Evolutionary conservation across 1,139 yeast genomes (phyloP), one percentile per base, ranked within the genome.

Genomic region (Blastobotrys apis): DNA sequence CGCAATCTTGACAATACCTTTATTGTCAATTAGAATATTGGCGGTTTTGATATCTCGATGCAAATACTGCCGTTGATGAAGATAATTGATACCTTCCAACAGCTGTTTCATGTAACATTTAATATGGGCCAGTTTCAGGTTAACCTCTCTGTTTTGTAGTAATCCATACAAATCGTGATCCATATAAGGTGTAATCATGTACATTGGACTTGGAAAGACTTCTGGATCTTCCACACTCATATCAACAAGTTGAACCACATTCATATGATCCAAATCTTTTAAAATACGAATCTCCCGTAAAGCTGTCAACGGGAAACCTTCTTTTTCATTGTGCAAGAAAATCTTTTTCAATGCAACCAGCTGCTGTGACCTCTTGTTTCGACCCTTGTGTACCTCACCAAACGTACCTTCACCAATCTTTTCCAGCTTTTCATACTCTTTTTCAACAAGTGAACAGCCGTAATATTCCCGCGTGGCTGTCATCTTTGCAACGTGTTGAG

Each of bases 11-110:
- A 92, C 71, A 9, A 80, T 70, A 0, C 98, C 98, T 41, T 73
- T 68, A 47, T 74, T 77, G 59, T 86, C 94, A 10, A 92, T 76
- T 41, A 92, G 73, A 29, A 92, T 80, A 58, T 92, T 92, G 12
- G 98, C 97, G 0, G 97, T 90, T 64, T 92, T 92, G 53, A 92
- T 84, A 60, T 92, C 99, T 52, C 99, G 73, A 63, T 92, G 99
- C 63, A 92, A 71, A 78, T 56, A 77, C 66, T 51, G 56, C 44
- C 58, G 53, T 36, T 77, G 79, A 60, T 94, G 99, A 38, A 94
- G 76, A 59, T 82, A 92, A 53, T 84, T 79, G 33, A 90, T 75
- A 4, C 98, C 98, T 42, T 72, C 69, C 15, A 94, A 69, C 30
- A 92, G 65, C 63, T 94, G 98, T 25, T 65, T 58, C 84, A 88